Evolutionary conservation across 345 rosid genomes (phyloP), one percentile per base, ranked within the genome.

Genomic region (Clarkia xantiana): DNA sequence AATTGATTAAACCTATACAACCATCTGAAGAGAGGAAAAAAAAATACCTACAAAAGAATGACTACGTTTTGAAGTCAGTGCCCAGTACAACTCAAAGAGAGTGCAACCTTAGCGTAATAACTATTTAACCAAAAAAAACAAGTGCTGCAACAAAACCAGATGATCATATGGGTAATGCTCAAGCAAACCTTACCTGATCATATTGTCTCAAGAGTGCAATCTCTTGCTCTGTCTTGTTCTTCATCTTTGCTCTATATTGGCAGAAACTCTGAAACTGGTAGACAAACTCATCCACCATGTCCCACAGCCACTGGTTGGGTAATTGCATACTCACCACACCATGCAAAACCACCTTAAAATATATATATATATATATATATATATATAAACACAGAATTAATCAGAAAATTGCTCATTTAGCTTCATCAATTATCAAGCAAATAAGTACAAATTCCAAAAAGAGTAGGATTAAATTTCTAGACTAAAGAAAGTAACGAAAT

Each of bases 261-360:
- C 98, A 91, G 56, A 91, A 91, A 53, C 94, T 84, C 76, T 86
- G 98, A 53, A 91, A 91, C 66, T 91, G 98, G 62, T 91, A 91
- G 4, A 91, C 90, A 76, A 86, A 91, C 79, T 91, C 98, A 74
- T 91, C 96, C 62, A 91, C 96, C 98, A 91, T 84, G 60, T 91
- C 96, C 98, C 98, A 91, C 71, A 91, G 52, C 96, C 98, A 91
- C 74, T 91, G 98, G 52, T 86, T 91, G 1, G 98, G 98, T 58
- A 91, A 47, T 51, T 91, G 96, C 96, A 86, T 91, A 64, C 80
- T 91, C 67, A 91, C 95, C 44, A 80, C 90, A 9, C 94, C 96
- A 40, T 80, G 95, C 89, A 91, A 63, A 58, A 87, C 94, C 42
- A 91, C 98, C 91, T 82, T 55, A 53, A 44, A 50, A 47, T n/a